phyloP scores from a whole-genome alignment of 192 early-diverging fungal genomes.

The Backusella circina region DNA sequence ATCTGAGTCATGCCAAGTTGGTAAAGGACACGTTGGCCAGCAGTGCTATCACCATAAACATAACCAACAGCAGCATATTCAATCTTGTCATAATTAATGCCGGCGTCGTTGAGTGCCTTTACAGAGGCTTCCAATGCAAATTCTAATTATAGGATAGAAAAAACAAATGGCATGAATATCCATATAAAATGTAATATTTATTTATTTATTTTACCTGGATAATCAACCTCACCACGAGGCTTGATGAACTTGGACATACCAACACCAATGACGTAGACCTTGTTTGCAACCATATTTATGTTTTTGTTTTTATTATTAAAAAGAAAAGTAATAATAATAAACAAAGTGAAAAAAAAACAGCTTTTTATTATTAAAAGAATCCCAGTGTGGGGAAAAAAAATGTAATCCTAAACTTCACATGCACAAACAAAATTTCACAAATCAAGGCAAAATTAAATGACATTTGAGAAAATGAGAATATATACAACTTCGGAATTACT shows the following conservation, averaged over 20 bases:
- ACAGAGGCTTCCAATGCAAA: slow-evolving; percentile 59
- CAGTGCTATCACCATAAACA: slow-evolving; percentile 62
- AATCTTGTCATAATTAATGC: slow-evolving; percentile 62
- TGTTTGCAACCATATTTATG: background rate
- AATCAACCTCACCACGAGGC: slow-evolving; percentile 47
- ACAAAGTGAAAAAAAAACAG: background rate
- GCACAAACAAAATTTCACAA: background rate
- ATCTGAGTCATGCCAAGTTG: slow-evolving; percentile 75
- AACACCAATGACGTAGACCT: slow-evolving; percentile 45
- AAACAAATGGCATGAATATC: background rate
- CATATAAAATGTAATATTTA: too few relatives aligned
- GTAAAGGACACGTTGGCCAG: slow-evolving; percentile 68
- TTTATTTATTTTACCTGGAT: slow-evolving; percentile 24
- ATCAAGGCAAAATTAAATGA: background rate
- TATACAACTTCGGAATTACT: background rate
- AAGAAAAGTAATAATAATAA: background rate
- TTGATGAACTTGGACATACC: slow-evolving; percentile 64
- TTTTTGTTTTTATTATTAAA: background rate
- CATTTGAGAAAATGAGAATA: background rate
- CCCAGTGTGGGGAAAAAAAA: background rate
- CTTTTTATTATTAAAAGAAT: background rate
- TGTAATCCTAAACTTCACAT: background rate
- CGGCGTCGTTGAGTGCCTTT: slow-evolving; percentile 72
- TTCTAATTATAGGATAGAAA: slow-evolving; percentile 26
- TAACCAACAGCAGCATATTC: slow-evolving; percentile 48